A percentile compares a stretch with the other conserved stretches of the same genome.
Conservation (phyloP, 306 rosid genomes). For the Dalbergia cochinchinensis region DNA sequence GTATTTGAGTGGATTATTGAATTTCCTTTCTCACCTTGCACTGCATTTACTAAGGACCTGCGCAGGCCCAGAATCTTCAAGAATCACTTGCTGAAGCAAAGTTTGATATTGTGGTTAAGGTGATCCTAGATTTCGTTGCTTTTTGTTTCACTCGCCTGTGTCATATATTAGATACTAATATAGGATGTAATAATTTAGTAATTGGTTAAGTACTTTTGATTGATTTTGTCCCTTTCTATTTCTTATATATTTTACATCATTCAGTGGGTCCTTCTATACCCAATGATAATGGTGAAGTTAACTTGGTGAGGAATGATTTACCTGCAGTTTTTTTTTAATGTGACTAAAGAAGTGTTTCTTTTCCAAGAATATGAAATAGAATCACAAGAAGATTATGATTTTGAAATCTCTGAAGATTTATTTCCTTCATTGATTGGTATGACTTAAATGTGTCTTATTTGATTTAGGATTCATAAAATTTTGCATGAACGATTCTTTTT, state of each 20-base stretch:
- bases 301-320: no score
- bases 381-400: no score
- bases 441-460: no score
- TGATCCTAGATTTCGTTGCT: slow-evolving; percentile 37
- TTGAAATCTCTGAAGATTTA: no score
- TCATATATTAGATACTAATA: neutral
- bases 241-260: slow-evolving; percentile 12
- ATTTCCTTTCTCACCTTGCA: neutral
- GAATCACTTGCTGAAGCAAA: slow-evolving; percentile 89
- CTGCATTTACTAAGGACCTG: slow-evolving; percentile 77
- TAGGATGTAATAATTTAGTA: neutral
- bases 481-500: no score
- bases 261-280: no score
- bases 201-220: neutral
- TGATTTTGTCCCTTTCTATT: neutral
- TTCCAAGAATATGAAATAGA: no score
- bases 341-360: no score
- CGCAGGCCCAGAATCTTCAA: slow-evolving; percentile 95
- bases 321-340: no score
- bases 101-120: slow-evolving; percentile 95
- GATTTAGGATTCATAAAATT: no score
- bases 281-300: no score
- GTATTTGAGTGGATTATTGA: slow-evolving; percentile 4
- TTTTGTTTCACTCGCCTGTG: neutral
- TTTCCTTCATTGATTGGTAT: no score